Evolutionary conservation across 768 basidiomycete species (phyloP).

Genomic region (Russula ochroleuca): DNA sequence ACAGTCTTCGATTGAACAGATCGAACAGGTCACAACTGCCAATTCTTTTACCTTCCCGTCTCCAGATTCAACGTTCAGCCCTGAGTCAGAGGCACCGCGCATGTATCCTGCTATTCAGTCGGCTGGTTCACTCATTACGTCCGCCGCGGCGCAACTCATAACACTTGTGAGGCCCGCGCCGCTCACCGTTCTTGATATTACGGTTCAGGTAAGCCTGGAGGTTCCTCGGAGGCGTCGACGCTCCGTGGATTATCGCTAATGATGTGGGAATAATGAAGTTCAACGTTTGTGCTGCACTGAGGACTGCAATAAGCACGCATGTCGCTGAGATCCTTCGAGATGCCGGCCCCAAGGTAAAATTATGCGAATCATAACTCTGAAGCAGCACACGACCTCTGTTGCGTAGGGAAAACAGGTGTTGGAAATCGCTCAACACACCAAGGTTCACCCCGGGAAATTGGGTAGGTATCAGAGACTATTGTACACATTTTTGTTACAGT

Average conservation of each 20-base stretch:
- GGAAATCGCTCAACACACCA: slow-evolving; percentile 37
- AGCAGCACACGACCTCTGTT: background rate
- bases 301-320: background rate
- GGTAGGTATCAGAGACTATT: background rate
- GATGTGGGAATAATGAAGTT: background rate
- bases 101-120: slow-evolving; percentile 2
- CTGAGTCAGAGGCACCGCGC: slow-evolving; percentile 2
- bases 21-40: background rate
- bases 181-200: background rate
- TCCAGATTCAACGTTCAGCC: background rate
- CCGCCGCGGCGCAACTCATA: slow-evolving; percentile 7
- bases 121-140: slow-evolving; percentile 8
- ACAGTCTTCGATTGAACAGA: slow-evolving; percentile 8
- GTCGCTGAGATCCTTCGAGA: slow-evolving; percentile 26
- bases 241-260: too few relatives aligned
- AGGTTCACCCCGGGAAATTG: slow-evolving; percentile 31
- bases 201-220: background rate
- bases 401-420: slow-evolving; percentile 38
- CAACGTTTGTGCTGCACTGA: background rate
- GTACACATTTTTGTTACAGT: background rate
- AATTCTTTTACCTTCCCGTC: slow-evolving; percentile 9
- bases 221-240: background rate
- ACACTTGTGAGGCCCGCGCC: slow-evolving; percentile 11
- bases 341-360: slow-evolving; percentile 18
- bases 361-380: background rate